Base-by-base conservation (phyloP, 805 yeast species). In the Candida maesae region DNA sequence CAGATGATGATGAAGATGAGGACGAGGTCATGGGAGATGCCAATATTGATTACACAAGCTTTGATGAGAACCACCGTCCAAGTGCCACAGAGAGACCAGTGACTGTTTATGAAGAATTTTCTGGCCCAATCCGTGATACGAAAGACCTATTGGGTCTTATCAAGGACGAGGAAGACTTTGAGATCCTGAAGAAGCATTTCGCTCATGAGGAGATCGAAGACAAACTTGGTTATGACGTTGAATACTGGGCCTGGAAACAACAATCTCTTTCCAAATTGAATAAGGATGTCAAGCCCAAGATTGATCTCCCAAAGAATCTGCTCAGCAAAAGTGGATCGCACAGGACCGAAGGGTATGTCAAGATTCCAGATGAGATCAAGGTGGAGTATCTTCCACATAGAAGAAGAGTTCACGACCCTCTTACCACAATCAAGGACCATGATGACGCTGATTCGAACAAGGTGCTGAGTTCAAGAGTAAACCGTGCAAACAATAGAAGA, bases 401-500 rank as follows among this genome's bases (percentile, higher is more conserved):
- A 36, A 76, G 86, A 44, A 79, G 74, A 52, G 63, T 75, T 1
- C 77, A 82, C 48, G 69, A 70, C 39, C 91, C 90, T n/a, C 64
- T 85, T 46, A 82, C 78, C 43, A 84, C 91, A 0, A 74, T 85
- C n/a, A 81, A 78, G 46, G 78, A 77, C 46, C 81, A 75, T 36
- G 82, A 74, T 23, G 81, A 76, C 16, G 74, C 69, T 16, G 66
- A 63, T 9, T 53, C 58, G 7, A 45, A 65, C 21, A 71, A 66
- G 41, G 59, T 73, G 9, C 82, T 82, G 46, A 83, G 89, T 45
- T 86, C 95, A 4, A 79, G 96, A 56, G 84, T 81, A 39, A 88
- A 84, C 58, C 76, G 96, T 56, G 95, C 93, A 13, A 81, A 82
- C 51, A 86, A 85, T 55, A 78, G 96, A 65, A 74, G 96, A 48